A percentile compares a stretch with the other conserved stretches of the same genome.
These are phyloP conservation scores for Lactarius evosmus DNA, from an alignment of 768 basidiomycete genomes.

Conservation along the genomic window DNA sequence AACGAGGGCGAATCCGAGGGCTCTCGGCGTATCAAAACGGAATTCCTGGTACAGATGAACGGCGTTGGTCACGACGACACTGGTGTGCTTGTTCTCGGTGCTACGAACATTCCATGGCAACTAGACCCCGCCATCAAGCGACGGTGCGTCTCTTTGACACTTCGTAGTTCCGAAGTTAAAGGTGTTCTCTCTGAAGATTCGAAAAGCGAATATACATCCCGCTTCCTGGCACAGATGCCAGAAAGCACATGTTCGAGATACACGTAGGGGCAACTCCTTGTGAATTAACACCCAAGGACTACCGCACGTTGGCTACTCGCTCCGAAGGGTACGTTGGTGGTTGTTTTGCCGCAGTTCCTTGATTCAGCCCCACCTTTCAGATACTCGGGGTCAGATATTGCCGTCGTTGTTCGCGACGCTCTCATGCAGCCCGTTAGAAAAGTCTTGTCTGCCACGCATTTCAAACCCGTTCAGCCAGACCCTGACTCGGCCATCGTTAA, in stretches of 20 bases:
- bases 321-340: slow-evolving; percentile 70
- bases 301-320: slow-evolving; percentile 70
- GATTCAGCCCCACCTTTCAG: slow-evolving; percentile 34
- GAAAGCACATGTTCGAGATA: slow-evolving; percentile 94
- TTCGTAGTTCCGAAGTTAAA: not conserved
- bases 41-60: slow-evolving; percentile 98
- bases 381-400: slow-evolving; percentile 93
- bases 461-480: slow-evolving; percentile 54
- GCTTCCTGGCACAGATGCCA: slow-evolving; percentile 88
- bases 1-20: slow-evolving; percentile 98
- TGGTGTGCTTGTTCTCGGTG: slow-evolving; percentile 92
- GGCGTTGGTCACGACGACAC: slow-evolving; percentile 98
- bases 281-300: slow-evolving; percentile 74
- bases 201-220: slow-evolving; percentile 99
- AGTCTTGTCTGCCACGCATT: slow-evolving; percentile 93
- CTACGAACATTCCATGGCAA: slow-evolving; percentile 99
- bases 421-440: slow-evolving; percentile 99
- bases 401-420: slow-evolving; percentile 91
- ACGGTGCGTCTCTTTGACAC: slow-evolving; percentile 47
- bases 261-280: slow-evolving; percentile 94
- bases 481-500: slow-evolving; percentile 41
- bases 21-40: slow-evolving; percentile 95
- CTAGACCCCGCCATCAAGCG: slow-evolving; percentile 97
- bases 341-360: not conserved
- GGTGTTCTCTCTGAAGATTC: slow-evolving; percentile 49